Evolutionary conservation across 148 eudicot species (phyloP).

Genomic region (Chenopodium berlandieri): DNA sequence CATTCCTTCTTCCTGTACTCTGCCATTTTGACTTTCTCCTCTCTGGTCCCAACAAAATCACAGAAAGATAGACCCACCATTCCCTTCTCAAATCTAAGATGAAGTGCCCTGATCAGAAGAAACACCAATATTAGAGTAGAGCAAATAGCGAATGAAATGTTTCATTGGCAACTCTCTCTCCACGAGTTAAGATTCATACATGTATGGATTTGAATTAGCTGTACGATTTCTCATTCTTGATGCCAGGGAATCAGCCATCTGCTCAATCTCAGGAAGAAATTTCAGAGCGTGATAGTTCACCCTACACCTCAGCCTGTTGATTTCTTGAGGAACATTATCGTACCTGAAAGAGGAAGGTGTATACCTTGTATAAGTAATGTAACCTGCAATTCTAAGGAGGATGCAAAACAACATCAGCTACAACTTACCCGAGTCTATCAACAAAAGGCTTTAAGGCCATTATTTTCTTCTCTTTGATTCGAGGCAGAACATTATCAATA

Average conservation of each 20-base stretch:
- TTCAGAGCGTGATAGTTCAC: constrained; percentile 96
- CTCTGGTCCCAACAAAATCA: constrained; percentile 95
- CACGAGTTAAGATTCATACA: constrained; percentile 38
- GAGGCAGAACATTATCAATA: constrained; percentile 97
- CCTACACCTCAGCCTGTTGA: constrained; percentile 88
- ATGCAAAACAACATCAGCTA: constrained; percentile 1
- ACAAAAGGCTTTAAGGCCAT: constrained; percentile 98
- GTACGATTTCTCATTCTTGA: constrained; percentile 98
- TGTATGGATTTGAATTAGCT: constrained; percentile 76
- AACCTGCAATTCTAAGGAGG: not conserved
- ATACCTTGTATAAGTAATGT: not conserved
- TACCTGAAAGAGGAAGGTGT: constrained; percentile 48
- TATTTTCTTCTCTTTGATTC: constrained; percentile 95
- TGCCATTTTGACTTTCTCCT: constrained; percentile 88
- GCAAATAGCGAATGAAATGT: not conserved
- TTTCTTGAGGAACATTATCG: constrained; percentile 94
- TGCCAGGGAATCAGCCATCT: constrained; percentile 87
- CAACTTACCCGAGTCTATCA: constrained; percentile 94
- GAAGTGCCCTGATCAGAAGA: constrained; percentile 81
- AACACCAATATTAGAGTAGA: not conserved
- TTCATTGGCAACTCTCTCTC: not conserved
- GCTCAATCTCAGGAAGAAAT: constrained; percentile 92
- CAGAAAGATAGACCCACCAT: constrained; percentile 99
- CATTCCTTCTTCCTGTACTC: constrained; percentile 91
- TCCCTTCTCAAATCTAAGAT: constrained; percentile 97